phyloP scores from a whole-genome alignment of 2,329 filamentous ascomycete species.

The Alternaria sp. region DNA sequence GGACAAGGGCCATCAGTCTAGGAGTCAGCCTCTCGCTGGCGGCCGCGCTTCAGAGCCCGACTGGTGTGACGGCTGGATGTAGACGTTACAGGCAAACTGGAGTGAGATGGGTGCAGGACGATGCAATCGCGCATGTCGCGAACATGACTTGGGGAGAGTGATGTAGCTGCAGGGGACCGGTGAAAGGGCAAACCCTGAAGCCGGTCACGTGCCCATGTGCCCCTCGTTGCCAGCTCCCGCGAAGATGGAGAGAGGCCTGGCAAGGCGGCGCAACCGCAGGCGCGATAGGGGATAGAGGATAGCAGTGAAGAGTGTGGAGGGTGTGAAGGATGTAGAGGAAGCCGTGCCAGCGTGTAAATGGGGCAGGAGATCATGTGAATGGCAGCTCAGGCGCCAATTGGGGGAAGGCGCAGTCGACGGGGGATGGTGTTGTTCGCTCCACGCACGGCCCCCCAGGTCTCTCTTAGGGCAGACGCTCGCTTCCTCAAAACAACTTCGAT shows the following conservation, averaged over 20 bases:
- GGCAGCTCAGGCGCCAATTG: conserved; percentile 26
- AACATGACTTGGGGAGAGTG: background rate
- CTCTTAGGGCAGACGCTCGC: conserved; percentile 38
- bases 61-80: conserved; percentile 35
- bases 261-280: background rate
- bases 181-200: conserved; percentile 11
- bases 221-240: conserved; percentile 20
- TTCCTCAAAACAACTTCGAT: conserved; percentile 44
- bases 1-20: conserved; percentile 17
- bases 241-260: background rate
- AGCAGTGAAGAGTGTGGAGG: background rate
- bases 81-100: conserved; percentile 12
- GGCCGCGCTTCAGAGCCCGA: conserved; percentile 34
- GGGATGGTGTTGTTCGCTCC: conserved; percentile 34
- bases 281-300: background rate
- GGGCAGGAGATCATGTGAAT: conserved; percentile 30
- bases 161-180: conserved; percentile 1
- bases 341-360: conserved; percentile 16
- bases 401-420: conserved; percentile 35
- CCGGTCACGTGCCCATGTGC: conserved; percentile 29
- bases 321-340: background rate
- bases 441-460: conserved; percentile 21
- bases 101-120: conserved; percentile 8
- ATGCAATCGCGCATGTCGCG: conserved; percentile 15
- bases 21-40: conserved; percentile 28